phyloP scores from a whole-genome alignment of 2,329 filamentous ascomycete species.

The Fonsecaea multimorphosa region DNA sequence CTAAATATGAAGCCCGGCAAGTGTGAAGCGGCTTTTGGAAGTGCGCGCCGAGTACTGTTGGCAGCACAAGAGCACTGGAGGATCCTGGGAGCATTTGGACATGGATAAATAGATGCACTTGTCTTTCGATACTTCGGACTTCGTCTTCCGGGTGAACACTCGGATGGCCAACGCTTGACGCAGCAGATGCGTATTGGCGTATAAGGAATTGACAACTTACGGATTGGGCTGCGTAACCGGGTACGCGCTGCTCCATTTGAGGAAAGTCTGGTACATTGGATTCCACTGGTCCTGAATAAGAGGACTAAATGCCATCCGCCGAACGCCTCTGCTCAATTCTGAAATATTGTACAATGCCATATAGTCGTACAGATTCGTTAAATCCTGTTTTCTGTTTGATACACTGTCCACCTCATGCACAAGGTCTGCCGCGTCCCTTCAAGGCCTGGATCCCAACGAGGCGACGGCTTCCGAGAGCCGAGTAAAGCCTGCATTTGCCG shows the following conservation, averaged over 20 bases:
- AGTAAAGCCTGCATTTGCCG: not conserved
- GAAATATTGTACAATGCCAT: not conserved
- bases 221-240: not conserved
- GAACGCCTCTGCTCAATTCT: not conserved
- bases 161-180: not conserved
- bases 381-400: not conserved
- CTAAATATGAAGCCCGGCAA: not conserved
- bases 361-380: constrained; percentile 4
- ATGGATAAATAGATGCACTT: not conserved
- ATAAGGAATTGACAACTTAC: not conserved
- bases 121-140: not conserved
- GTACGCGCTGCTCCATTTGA: not conserved
- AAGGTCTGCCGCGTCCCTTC: not conserved
- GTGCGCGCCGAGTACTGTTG: not conserved
- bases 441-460: not conserved
- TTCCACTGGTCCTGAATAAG: not conserved
- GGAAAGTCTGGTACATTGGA: not conserved
- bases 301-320: not conserved
- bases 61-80: not conserved
- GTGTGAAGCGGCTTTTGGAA: not conserved
- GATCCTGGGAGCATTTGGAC: not conserved
- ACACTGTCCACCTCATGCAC: not conserved
- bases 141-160: not conserved
- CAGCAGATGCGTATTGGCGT: not conserved
- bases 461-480: not conserved